These are phyloP conservation scores for Rutstroemia sp. DNA, from an alignment of 2,329 filamentous ascomycete genomes.

Conservation along the genomic window DNA sequence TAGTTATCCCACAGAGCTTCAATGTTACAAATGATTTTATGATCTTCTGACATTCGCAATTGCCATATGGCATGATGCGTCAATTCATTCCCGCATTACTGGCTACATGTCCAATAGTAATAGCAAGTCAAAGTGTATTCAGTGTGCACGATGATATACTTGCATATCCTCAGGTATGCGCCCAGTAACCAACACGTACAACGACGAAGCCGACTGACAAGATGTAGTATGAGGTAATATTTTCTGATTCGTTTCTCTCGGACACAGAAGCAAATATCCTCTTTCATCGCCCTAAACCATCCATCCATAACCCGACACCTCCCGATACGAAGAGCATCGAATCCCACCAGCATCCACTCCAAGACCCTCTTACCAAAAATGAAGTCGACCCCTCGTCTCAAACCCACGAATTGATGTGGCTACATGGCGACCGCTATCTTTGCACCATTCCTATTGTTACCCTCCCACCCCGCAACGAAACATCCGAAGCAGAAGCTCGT, in stretches of 20 bases:
- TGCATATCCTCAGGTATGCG: conserved; percentile 58
- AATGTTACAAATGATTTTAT: background rate
- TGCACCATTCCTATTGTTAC: conserved; percentile 57
- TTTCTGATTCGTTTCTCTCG: conserved; percentile 53
- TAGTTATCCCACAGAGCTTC: background rate
- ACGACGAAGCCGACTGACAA: conserved; percentile 15
- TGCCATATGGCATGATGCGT: conserved; percentile 30
- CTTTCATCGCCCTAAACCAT: conserved; percentile 30
- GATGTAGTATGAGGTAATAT: conserved; percentile 55
- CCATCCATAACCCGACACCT: conserved; percentile 17
- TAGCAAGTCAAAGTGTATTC: conserved; percentile 52
- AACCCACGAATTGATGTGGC: conserved; percentile 52
- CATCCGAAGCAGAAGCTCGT: conserved; percentile 41
- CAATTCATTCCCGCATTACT: conserved; percentile 22
- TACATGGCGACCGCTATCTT: conserved; percentile 52
- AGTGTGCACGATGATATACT: conserved; percentile 67
- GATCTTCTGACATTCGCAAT: conserved; percentile 11
- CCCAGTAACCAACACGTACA: background rate
- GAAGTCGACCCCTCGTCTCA: conserved; percentile 21
- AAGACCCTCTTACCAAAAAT: conserved; percentile 4
- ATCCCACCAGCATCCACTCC: conserved; percentile 12
- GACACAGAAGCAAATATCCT: conserved; percentile 47
- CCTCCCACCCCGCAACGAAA: conserved; percentile 38
- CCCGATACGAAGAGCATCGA: conserved; percentile 21
- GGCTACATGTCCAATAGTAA: conserved; percentile 30